Base-by-base conservation (phyloP, 768 basidiomycete genomes). In the Mycena belliarum region DNA sequence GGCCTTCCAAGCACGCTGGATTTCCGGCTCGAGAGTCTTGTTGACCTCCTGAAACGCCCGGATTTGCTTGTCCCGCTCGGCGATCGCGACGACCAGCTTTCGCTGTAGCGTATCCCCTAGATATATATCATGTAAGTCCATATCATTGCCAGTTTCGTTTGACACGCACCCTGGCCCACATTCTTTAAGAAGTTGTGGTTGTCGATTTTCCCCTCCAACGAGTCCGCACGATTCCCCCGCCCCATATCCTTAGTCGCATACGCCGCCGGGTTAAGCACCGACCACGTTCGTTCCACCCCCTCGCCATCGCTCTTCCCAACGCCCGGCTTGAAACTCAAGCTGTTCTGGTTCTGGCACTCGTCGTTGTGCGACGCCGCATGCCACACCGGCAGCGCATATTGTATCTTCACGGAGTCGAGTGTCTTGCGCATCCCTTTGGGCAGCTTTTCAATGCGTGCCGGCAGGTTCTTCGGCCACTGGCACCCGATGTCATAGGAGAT, bases 161-260 rank as follows among this genome's bases (percentile, higher is more conserved):
- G 18, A 37, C 35, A 37, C 35, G 35, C 35, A 37, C 35, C 35
- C 18, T 37, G 35, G 18, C 35, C 35, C 5, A 37, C 14, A 15
- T 37, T 37, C 35, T 37, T 37, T 4, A 37, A 15, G 14, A 14
- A 37, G 18, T 37, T 37, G 14, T 37, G 35, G 4, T 7, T 9
- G 14, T 37, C 35, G 5, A 37, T 15, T 16, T 37, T 37, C 8
- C 14, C 35, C 14, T 37, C 35, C 35, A 37, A 4, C 7, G 14
- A 5, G 14, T 37, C 35, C 3, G 64, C 49, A 0, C 66, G 58
- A 2, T 59, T 35, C 0, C 69, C 69, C 0, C 66, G 62, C 0
- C 66, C 67, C 71, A 70, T 73, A 21, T 75, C 70, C 11, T 66
- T 65, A 0, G 70, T 73, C 29, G 65, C 67, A 5, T 52, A 54